Evolutionary conservation across 805 yeast genomes (phyloP).

Genomic region (Lipomyces yamadae): DNA sequence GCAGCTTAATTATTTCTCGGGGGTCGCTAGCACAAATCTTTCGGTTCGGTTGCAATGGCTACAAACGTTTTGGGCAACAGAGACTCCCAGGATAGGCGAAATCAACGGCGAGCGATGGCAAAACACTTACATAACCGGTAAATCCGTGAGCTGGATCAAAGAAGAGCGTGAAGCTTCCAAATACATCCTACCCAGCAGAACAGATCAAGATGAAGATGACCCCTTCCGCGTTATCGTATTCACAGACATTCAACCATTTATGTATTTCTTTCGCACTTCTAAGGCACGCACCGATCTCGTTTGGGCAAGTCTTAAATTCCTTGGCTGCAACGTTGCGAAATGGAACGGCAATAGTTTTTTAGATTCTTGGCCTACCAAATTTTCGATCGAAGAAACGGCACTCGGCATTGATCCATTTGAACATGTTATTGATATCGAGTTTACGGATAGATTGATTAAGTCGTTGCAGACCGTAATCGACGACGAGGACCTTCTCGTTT

Average conservation of each 20-base stretch:
- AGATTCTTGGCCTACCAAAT: slow-evolving; percentile 18
- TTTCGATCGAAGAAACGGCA: slow-evolving; percentile 1
- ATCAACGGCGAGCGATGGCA: slow-evolving; percentile 9
- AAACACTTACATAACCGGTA: slow-evolving; percentile 20
- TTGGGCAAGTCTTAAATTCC: slow-evolving; percentile 32
- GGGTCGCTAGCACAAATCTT: slow-evolving; percentile 13
- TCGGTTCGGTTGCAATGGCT: slow-evolving; percentile 17
- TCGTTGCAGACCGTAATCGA: slow-evolving; percentile 8
- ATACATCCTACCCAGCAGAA: slow-evolving; percentile 6
- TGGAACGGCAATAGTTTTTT: slow-evolving; percentile 9
- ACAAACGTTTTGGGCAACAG: slow-evolving; percentile 37
- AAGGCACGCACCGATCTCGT: slow-evolving; percentile 16
- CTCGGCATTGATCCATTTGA: neutral
- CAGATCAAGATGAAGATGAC: slow-evolving; percentile 22
- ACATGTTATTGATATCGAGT: neutral
- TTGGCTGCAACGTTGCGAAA: slow-evolving; percentile 28
- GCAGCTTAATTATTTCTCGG: slow-evolving; percentile 27
- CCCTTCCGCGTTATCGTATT: slow-evolving; percentile 35
- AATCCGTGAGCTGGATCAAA: slow-evolving; percentile 16
- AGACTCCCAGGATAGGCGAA: slow-evolving; percentile 39
- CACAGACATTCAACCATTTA: slow-evolving; percentile 34
- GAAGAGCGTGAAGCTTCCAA: slow-evolving; percentile 10
- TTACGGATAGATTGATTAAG: slow-evolving; percentile 14
- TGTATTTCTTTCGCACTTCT: slow-evolving; percentile 18
- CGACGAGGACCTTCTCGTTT: slow-evolving; percentile 17